A percentile compares a stretch with the other conserved stretches of the same genome.
These are phyloP conservation scores for Ricinus communis DNA, from an alignment of 345 rosid species.

Conservation along the genomic window DNA sequence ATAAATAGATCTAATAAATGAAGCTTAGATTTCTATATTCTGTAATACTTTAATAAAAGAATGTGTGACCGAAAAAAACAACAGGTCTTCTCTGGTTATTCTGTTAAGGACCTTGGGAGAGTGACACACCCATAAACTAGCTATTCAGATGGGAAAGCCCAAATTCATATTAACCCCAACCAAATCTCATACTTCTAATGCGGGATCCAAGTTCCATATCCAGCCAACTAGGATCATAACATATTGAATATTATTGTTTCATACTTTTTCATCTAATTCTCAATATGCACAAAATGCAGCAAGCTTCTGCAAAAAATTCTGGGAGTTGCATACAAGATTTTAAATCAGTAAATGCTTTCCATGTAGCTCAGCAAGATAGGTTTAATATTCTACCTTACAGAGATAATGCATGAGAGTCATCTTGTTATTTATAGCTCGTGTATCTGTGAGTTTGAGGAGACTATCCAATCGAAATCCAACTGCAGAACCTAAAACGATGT, in stretches of 20 bases:
- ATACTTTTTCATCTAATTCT: neutral
- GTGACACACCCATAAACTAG: too few relatives aligned
- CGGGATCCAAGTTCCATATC: too few relatives aligned
- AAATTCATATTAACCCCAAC: too few relatives aligned
- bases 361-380: neutral
- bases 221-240: too few relatives aligned
- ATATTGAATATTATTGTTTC: too few relatives aligned
- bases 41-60: neutral
- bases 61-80: neutral
- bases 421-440: constrained; percentile 73
- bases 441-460: constrained; percentile 87
- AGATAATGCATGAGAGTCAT: constrained; percentile 95
- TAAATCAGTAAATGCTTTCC: neutral
- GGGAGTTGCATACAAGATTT: neutral
- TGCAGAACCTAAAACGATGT: constrained; percentile 63
- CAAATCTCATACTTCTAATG: too few relatives aligned
- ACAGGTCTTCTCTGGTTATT: too few relatives aligned
- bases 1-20: neutral
- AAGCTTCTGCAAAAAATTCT: neutral
- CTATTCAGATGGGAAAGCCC: too few relatives aligned
- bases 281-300: neutral
- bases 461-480: constrained; percentile 87
- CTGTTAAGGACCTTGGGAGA: too few relatives aligned
- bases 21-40: neutral
- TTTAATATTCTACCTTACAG: constrained; percentile 57